Percentiles rank a stretch among this genome's conserved stretches.
These are phyloP conservation scores for Helichrysum umbraculigerum DNA, from an alignment of 129 eudicot genomes.

Conservation along the genomic window DNA sequence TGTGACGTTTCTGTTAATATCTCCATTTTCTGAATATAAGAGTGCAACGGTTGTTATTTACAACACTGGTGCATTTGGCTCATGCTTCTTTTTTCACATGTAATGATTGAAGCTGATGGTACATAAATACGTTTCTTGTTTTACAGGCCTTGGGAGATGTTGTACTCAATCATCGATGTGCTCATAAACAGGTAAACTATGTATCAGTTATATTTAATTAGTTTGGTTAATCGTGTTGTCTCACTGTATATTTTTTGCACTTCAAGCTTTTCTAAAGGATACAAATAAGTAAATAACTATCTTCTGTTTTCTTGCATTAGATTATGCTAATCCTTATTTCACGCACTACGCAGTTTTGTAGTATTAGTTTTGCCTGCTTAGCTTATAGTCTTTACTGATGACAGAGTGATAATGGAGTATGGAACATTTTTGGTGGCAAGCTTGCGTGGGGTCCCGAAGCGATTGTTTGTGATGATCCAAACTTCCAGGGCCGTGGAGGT, in stretches of 20 bases:
- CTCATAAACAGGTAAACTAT: constrained; percentile 59
- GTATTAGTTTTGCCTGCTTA: background rate
- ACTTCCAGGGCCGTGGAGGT: constrained; percentile 64
- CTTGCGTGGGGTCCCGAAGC: constrained; percentile 75
- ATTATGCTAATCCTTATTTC: background rate
- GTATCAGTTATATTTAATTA: constrained; percentile 10
- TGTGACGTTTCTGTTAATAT: background rate
- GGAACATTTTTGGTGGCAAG: constrained; percentile 77
- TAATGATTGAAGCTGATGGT: constrained; percentile 3
- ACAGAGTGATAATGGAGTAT: constrained; percentile 56
- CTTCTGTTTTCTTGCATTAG: background rate
- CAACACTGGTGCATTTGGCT: background rate
- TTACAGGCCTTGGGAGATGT: constrained; percentile 69
- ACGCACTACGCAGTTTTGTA: background rate
- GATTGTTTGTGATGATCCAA: constrained; percentile 74
- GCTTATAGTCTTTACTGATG: constrained; percentile 10
- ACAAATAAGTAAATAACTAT: background rate
- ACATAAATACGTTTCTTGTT: constrained; percentile 20
- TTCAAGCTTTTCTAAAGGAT: background rate
- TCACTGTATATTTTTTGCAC: constrained; percentile 14
- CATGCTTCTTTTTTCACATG: constrained; percentile 15
- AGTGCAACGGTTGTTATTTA: background rate
- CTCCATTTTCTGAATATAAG: background rate
- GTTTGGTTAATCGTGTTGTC: background rate
- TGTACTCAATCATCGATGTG: constrained; percentile 68